Conservation (phyloP, 2,329 filamentous ascomycete species). For the Hymenoscyphus linearis region DNA sequence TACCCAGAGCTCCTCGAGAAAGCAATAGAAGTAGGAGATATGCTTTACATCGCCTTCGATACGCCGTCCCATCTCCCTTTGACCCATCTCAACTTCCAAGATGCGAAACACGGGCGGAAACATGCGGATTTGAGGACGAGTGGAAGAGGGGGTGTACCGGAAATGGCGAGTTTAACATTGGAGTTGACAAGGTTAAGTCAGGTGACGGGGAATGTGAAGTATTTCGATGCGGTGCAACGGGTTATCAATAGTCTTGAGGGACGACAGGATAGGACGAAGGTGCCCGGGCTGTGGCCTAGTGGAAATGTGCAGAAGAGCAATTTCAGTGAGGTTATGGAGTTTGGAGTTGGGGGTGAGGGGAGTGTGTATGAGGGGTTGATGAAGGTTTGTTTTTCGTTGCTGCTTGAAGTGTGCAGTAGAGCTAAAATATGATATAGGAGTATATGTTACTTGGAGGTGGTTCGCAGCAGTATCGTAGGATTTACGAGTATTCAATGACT, state of each 20-base stretch:
- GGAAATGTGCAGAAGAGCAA: slow-evolving; percentile 49
- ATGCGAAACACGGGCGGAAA: slow-evolving; percentile 40
- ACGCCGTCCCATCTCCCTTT: slow-evolving; percentile 5
- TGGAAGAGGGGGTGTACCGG: slow-evolving; percentile 48
- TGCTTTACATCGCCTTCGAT: slow-evolving; percentile 40
- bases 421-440: not conserved
- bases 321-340: slow-evolving; percentile 44
- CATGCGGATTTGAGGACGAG: slow-evolving; percentile 49
- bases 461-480: slow-evolving; percentile 31
- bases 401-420: accelerated
- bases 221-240: slow-evolving; percentile 54
- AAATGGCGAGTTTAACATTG: slow-evolving; percentile 49
- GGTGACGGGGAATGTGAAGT: slow-evolving; percentile 53
- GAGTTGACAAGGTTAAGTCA: slow-evolving; percentile 59
- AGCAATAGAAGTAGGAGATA: slow-evolving; percentile 29
- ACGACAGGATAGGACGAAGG: slow-evolving; percentile 44
- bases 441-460: slow-evolving; percentile 35
- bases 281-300: slow-evolving; percentile 57
- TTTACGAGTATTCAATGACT: slow-evolving; percentile 39
- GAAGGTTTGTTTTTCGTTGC: slow-evolving; percentile 38
- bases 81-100: not conserved
- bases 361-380: slow-evolving; percentile 60
- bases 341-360: slow-evolving; percentile 48
- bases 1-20: slow-evolving; percentile 25
- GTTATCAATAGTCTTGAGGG: slow-evolving; percentile 49